Evolutionary conservation across 129 eudicot genomes (phyloP), one percentile per base, ranked within the genome.

Genomic region (Escallonia herrerae): DNA sequence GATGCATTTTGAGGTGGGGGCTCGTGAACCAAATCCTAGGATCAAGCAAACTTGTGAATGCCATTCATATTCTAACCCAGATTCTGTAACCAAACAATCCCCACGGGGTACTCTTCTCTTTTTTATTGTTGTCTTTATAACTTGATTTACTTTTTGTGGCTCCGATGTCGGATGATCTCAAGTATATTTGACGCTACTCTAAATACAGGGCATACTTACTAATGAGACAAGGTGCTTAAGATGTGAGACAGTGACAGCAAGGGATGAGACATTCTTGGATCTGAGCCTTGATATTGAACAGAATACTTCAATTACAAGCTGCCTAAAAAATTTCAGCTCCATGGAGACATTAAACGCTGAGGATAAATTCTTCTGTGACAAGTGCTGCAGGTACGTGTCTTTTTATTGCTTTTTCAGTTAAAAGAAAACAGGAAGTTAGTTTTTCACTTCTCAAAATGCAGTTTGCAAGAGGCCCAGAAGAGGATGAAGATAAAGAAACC

Each of bases 401-500:
- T 56, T 14, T 67, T 48, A 6, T 5, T 50, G 4, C 40, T 40
- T 55, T 51, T 46, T 67, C 9, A 60, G 14, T 40, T 5, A 43
- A 65, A 41, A 22, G 33, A 22, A 22, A 22, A 22, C 33, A 22
- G 33, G 33, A 22, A 22, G 39, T 71, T 69, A 14, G 13, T 12
- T 43, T 2, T 62, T 56, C 56, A 48, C 56, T 57, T 52, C 60
- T 41, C 6, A 7, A 7, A 41, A 65, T 75, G 46, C 77, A 90
- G 97, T 60, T 84, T 90, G 80, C 93, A 90, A 72, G 97, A 90
- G 84, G 97, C 97, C 33, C 93, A 90, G 58, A 90, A 90, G 79
- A 75, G 91, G 79, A 86, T 90, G 97, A 90, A 86, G 81, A 90
- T 90, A 58, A 90, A 90, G 79, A 86, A 83, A 71, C 84, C 97